These are phyloP conservation scores for Aspergillus viridinutans DNA, from an alignment of 2,329 filamentous ascomycete species.

Conservation along the genomic window DNA sequence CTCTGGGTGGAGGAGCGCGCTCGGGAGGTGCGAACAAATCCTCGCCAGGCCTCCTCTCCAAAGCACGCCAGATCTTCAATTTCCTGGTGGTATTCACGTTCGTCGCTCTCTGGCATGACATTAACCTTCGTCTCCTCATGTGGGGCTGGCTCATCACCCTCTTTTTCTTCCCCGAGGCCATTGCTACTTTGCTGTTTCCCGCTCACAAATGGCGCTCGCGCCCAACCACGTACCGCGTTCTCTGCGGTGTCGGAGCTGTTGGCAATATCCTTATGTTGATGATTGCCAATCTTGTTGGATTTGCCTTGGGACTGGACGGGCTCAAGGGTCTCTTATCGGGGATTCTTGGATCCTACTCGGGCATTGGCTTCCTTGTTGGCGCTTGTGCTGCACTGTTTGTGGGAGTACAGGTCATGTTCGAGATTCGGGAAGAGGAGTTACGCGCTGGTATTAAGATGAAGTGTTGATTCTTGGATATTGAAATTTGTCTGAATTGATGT, in stretches of 20 bases:
- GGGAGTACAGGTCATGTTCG: conserved; percentile 92
- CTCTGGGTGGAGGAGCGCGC: conserved; percentile 66
- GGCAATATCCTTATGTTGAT: conserved; percentile 93
- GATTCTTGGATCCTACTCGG: conserved; percentile 73
- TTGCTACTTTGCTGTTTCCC: conserved; percentile 69
- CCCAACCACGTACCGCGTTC: conserved; percentile 70
- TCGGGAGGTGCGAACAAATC: conserved; percentile 20
- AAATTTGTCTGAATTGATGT: background rate
- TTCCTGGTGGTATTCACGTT: conserved; percentile 90
- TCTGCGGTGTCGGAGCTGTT: conserved; percentile 77
- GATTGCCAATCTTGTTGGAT: conserved; percentile 88
- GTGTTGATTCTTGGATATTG: conserved; percentile 52
- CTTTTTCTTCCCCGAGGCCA: conserved; percentile 86
- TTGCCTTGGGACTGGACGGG: conserved; percentile 87
- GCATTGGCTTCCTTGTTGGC: conserved; percentile 66
- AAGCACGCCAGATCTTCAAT: conserved; percentile 62
- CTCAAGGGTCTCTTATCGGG: conserved; percentile 69
- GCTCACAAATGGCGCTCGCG: conserved; percentile 63
- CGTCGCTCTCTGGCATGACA: conserved; percentile 96
- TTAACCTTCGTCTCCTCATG: conserved; percentile 80
- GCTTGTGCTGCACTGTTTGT: conserved; percentile 76
- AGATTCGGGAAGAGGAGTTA: conserved; percentile 79
- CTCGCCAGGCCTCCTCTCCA: conserved; percentile 40
- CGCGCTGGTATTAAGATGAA: conserved; percentile 77
- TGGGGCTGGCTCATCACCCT: conserved; percentile 97